Evolutionary conservation across 371 early-diverging fungal genomes (phyloP), one percentile per base, ranked within the genome.

Genomic region (Mortierella sp.): DNA sequence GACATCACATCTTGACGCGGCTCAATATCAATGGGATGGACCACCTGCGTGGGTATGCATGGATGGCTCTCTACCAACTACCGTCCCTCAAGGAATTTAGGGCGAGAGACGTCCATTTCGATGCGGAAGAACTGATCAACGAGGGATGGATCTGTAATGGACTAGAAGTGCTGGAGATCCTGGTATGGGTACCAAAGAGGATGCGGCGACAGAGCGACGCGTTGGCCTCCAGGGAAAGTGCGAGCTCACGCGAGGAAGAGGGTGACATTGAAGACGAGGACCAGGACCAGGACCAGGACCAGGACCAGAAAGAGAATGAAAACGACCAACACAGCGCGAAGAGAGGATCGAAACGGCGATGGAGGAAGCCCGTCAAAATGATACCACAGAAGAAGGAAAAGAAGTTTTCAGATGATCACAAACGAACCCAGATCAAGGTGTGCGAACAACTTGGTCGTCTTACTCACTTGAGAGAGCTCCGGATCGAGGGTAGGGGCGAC

Each of bases 401-500:
- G n/a, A n/a, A n/a, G n/a, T n/a, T 34, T 34, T 10, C 10, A 10
- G 14, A 9, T 1, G 19, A 43, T 31, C 27, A 26, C 10, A 34
- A 27, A 12, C 41, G 43, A 27, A 23, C 54, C 13, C 62, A 68
- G 26, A 31, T 68, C 3, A n/a, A 42, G 27, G 21, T 68, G 1
- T 68, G 69, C 28, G 48, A 68, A 41, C 57, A 68, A 10, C 38
- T 68, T 14, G 69, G 62, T 18, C 56, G 49, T 7, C 48, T 68
- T n/a, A 50, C 53, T 6, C 23, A 31, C 21, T 24, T 68, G 14
- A 46, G 58, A 8, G 62, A 61, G 39, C 34, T 23, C 6, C 16
- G 42, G 14, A 23, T 31, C 38, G 45, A 23, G 14, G 42, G 34
- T 6, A 18, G 26, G 18, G 51, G 53, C 4, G 34, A 10, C 4